Base-by-base conservation (phyloP, 164 flowering plant species). In the Piper betle region DNA sequence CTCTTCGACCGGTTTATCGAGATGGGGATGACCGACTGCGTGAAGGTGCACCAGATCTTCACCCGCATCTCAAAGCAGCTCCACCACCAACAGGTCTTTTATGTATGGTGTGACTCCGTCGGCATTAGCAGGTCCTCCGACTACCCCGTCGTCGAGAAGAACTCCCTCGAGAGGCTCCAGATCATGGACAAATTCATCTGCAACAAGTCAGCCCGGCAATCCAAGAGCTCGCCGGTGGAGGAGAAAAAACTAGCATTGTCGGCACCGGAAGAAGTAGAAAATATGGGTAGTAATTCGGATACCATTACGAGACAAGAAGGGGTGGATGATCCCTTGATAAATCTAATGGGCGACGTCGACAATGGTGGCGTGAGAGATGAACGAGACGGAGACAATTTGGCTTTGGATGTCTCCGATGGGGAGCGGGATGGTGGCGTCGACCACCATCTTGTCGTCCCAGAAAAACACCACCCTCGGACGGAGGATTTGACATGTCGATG, bases 381-480 rank as follows among this genome's bases (percentile, higher is more conserved):
- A 64, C 79, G 83, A 15, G 80, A 76, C 1, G 81, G 73, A 18
- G 75, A 89, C 50, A 69, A 60, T 15, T 43, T 93, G 52, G 98
- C 97, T 0, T 64, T 87, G 58, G 90, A 88, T 3, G 65, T 90
- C 43, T 86, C 87, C 50, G 86, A 79, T 43, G 83, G 80, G 3
- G 79, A 64, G 15, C 7, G 79, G 79, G 8, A 65, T 84, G 52
- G 84, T 80, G 52, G 59, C 74, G 53, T 72, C 88, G 2, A 62
- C 76, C 0, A 79, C 77, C 55, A 63, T 69, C n/a, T 63, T 80
- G n/a, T n/a, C n/a, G n/a, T 43, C 62, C 79, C 2, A 69, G 68
- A 33, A 81, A 82, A 41, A 72, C 67, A 64, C 8, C 69, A 2
- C 8, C 60, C 0, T 73, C 77, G 16, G 79, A 71, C 1, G 81